phyloP scores from a whole-genome alignment of 371 early-diverging fungal genomes.

The Blakeslea trispora region DNA sequence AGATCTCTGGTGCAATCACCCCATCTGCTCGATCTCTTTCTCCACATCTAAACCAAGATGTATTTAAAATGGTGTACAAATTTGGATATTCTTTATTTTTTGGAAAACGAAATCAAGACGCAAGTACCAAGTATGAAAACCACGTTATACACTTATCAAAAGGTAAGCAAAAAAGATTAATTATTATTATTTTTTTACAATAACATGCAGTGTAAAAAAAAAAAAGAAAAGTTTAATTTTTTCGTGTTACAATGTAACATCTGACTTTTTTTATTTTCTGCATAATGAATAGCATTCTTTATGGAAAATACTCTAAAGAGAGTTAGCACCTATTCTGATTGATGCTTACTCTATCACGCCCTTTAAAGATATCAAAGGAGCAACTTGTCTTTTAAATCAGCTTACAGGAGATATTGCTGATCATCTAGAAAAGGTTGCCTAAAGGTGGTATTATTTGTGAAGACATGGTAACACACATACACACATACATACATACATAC shows the following conservation, averaged over 20 bases:
- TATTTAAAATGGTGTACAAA: constrained; percentile 10
- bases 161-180: constrained; percentile 17
- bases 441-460: constrained; percentile 78
- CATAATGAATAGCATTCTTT: constrained; percentile 44
- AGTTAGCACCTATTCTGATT: constrained; percentile 53
- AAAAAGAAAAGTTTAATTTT: neutral
- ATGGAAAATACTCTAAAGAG: constrained; percentile 68
- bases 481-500: too few species aligned
- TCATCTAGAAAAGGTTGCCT: constrained; percentile 36
- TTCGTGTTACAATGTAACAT: too few species aligned
- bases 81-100: constrained; percentile 18
- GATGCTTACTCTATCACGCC: constrained; percentile 40
- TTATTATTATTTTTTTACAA: too few species aligned
- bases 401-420: constrained; percentile 16
- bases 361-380: constrained; percentile 33
- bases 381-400: constrained; percentile 49
- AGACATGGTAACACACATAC: constrained; percentile 59
- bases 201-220: neutral
- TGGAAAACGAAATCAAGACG: constrained; percentile 11
- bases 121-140: constrained; percentile 61
- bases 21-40: constrained; percentile 40
- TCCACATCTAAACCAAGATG: constrained; percentile 38
- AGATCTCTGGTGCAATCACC: neutral
- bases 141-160: constrained; percentile 60
- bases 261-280: neutral